Conservation (phyloP, 148 eudicot species). For the Camellia lanceoleosa region DNA sequence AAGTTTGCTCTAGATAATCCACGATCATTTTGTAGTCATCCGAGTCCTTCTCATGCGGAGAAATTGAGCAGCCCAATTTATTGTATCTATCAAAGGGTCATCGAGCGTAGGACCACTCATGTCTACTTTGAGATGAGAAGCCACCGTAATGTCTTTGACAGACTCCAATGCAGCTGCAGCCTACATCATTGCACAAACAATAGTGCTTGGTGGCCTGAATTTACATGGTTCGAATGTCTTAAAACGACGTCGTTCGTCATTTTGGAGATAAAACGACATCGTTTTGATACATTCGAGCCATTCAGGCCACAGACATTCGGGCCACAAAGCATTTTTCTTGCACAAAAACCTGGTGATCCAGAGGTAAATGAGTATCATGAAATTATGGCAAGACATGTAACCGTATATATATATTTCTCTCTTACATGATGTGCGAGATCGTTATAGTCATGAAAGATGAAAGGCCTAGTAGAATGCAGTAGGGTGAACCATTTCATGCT, state of each 20-base stretch:
- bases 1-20: slow-evolving; percentile 69
- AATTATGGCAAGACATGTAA: not conserved
- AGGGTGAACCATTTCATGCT: slow-evolving; percentile 82
- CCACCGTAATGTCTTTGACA: slow-evolving; percentile 56
- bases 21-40: slow-evolving; percentile 82
- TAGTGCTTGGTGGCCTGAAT: too few relatives aligned
- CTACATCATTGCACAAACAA: slow-evolving; percentile 26
- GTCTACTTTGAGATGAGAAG: slow-evolving; percentile 74
- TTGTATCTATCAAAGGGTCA: slow-evolving; percentile 66
- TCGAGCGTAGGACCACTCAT: slow-evolving; percentile 70
- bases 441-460: slow-evolving; percentile 45
- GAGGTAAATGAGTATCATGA: not conserved
- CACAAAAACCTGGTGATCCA: not conserved
- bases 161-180: slow-evolving; percentile 68
- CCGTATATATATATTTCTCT: not conserved
- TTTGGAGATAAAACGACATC: too few relatives aligned
- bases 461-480: slow-evolving; percentile 71
- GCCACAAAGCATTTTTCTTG: too few relatives aligned
- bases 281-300: too few relatives aligned
- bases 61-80: slow-evolving; percentile 58
- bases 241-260: too few relatives aligned
- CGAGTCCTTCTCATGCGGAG: slow-evolving; percentile 48
- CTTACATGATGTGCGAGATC: slow-evolving; percentile 81
- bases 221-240: too few relatives aligned
- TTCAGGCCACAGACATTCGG: too few relatives aligned